Conservation (phyloP, 805 yeast genomes). For the Hanseniaspora vineae region DNA sequence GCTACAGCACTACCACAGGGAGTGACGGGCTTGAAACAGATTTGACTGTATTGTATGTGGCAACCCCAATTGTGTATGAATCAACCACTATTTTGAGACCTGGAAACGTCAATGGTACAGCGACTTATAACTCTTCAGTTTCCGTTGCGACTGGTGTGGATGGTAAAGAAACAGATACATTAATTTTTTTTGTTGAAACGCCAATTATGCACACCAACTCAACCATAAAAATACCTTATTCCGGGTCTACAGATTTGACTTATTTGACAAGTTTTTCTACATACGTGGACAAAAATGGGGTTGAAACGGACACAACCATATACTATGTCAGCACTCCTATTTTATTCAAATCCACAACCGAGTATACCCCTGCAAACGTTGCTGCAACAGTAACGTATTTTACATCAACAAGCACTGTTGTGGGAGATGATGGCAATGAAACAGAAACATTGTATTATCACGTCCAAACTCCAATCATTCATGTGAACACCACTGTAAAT, state of each 20-base stretch:
- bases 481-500: background rate
- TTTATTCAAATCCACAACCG: background rate
- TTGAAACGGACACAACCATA: constrained; percentile 4
- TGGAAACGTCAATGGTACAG: background rate
- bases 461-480: constrained; percentile 6
- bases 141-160: constrained; percentile 6
- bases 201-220: background rate
- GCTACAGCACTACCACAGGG: constrained; percentile 5
- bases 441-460: constrained; percentile 5
- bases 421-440: constrained; percentile 7
- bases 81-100: background rate
- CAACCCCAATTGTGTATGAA: constrained; percentile 3
- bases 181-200: constrained; percentile 6
- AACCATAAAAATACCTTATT: background rate
- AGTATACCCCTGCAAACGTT: background rate
- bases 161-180: constrained; percentile 5
- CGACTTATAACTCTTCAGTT: constrained; percentile 4
- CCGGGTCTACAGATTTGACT: background rate
- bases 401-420: constrained; percentile 4
- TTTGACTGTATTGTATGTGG: constrained; percentile 6
- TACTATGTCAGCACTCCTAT: constrained; percentile 7
- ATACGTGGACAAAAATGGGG: constrained; percentile 6
- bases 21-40: constrained; percentile 6
- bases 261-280: constrained; percentile 5
- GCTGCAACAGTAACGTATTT: constrained; percentile 2